A percentile compares a stretch with the other conserved stretches of the same genome.
These are phyloP conservation scores for Lithohypha guttulata DNA, from an alignment of 2,329 filamentous ascomycete species.

Conservation along the genomic window DNA sequence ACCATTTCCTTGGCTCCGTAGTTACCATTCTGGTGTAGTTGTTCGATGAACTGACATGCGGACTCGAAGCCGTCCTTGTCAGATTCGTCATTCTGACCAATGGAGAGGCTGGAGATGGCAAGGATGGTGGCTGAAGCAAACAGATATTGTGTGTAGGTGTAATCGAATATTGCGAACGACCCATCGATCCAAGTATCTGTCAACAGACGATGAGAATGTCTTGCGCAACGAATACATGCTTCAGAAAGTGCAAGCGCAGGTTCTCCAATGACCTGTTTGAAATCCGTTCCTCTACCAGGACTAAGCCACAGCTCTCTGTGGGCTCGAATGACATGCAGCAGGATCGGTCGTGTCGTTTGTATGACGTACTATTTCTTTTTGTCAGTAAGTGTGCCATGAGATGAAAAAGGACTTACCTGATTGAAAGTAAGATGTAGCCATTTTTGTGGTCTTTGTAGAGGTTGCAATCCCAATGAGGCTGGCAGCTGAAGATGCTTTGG, in stretches of 20 bases:
- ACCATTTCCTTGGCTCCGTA: slow-evolving; percentile 28
- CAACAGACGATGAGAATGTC: slow-evolving; percentile 29
- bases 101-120: slow-evolving; percentile 25
- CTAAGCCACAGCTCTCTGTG: slow-evolving; percentile 19
- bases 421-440: slow-evolving; percentile 31
- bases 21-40: slow-evolving; percentile 25
- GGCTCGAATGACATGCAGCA: slow-evolving; percentile 28
- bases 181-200: slow-evolving; percentile 31
- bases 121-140: slow-evolving; percentile 31
- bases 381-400: neutral
- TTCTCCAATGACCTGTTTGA: slow-evolving; percentile 23
- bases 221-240: slow-evolving; percentile 30
- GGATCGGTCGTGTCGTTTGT: slow-evolving; percentile 29
- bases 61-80: slow-evolving; percentile 8
- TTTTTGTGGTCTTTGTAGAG: slow-evolving; percentile 22
- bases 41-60: slow-evolving; percentile 6
- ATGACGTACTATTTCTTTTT: slow-evolving; percentile 28
- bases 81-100: slow-evolving; percentile 5
- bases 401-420: slow-evolving; percentile 12
- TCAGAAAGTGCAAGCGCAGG: slow-evolving; percentile 29
- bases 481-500: slow-evolving; percentile 27
- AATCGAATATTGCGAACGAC: slow-evolving; percentile 30
- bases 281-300: slow-evolving; percentile 6
- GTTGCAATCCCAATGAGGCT: slow-evolving; percentile 16
- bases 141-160: slow-evolving; percentile 32